A percentile compares a stretch with the other conserved stretches of the same genome.
Conservation (phyloP, 2,329 filamentous ascomycete genomes). For the Botrytis fabae region DNA sequence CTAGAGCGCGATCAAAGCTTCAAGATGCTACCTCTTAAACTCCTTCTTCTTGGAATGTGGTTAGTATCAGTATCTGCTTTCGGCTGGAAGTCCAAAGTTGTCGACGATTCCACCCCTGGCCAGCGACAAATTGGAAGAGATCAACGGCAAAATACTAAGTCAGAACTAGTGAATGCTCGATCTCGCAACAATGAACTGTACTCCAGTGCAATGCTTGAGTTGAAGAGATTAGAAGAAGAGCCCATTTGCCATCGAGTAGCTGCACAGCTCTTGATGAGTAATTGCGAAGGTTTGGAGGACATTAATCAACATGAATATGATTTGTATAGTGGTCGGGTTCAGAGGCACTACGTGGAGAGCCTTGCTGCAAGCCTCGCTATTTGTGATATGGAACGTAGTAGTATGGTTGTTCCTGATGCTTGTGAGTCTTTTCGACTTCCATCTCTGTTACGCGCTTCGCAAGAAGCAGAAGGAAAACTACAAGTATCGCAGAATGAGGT, state of each 20-base stretch:
- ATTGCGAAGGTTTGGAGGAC: conserved; percentile 38
- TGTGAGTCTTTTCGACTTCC: conserved; percentile 49
- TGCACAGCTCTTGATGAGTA: conserved; percentile 40
- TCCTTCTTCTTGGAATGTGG: not conserved
- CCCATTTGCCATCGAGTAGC: conserved; percentile 41
- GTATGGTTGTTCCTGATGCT: conserved; percentile 49
- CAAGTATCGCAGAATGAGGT: conserved; percentile 41
- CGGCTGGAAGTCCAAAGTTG: conserved; percentile 17
- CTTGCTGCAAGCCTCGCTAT: conserved; percentile 63
- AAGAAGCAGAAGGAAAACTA: conserved; percentile 39
- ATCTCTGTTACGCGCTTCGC: conserved; percentile 42
- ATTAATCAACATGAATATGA: conserved; percentile 35
- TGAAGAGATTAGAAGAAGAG: conserved; percentile 39
- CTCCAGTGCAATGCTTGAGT: conserved; percentile 38
- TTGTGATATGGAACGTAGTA: conserved; percentile 59
- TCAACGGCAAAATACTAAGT: conserved; percentile 21
- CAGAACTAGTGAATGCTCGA: conserved; percentile 31
- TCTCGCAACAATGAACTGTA: conserved; percentile 36
- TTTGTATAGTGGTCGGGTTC: conserved; percentile 39
- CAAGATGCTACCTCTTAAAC: conserved; percentile 9
- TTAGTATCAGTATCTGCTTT: conserved; percentile 11
- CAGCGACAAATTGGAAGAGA: not conserved
- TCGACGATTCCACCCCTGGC: conserved; percentile 10
- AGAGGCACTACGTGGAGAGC: conserved; percentile 52
- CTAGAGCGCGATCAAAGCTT: not conserved